Evolutionary conservation across 2,329 filamentous ascomycete species (phyloP).

Genomic region (Camillea tinctor): DNA sequence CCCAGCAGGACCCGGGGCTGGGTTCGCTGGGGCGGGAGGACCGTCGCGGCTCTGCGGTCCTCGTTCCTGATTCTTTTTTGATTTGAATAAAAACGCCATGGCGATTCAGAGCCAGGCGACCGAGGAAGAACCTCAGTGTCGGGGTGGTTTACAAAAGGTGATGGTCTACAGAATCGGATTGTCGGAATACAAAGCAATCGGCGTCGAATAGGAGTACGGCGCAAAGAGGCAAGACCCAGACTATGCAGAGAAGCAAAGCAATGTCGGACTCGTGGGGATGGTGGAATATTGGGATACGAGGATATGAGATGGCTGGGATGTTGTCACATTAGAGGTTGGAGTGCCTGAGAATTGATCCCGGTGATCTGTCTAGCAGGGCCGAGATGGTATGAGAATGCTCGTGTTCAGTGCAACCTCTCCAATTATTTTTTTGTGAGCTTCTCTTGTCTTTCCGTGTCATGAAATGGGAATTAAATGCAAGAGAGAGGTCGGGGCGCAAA

Average conservation of each 20-base stretch:
- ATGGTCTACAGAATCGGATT: constrained; percentile 8
- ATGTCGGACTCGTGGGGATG: constrained; percentile 13
- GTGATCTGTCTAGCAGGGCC: constrained; percentile 10
- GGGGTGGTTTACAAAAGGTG: constrained; percentile 2
- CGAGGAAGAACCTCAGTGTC: constrained; percentile 30
- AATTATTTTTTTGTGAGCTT: constrained; percentile 19
- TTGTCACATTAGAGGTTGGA: constrained; percentile 26
- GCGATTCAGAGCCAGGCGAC: constrained; percentile 41
- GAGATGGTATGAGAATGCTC: constrained; percentile 13
- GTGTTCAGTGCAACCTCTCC: constrained; percentile 22
- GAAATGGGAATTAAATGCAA: background rate
- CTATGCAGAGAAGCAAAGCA: constrained; percentile 10
- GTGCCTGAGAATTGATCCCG: constrained; percentile 3
- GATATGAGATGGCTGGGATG: constrained; percentile 27
- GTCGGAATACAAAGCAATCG: background rate
- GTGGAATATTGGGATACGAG: constrained; percentile 6
- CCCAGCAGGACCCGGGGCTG: constrained; percentile 47
- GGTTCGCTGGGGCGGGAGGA: constrained; percentile 46
- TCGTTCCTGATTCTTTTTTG: constrained; percentile 72
- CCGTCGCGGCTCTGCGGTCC: constrained; percentile 55
- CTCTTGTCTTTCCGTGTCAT: constrained; percentile 6
- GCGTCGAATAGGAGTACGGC: constrained; percentile 3
- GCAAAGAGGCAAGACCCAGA: constrained; percentile 8
- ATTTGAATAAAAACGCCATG: constrained; percentile 84
- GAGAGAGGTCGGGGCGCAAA: background rate